phyloP scores from a whole-genome alignment of 2,329 filamentous ascomycete species.

The Colletotrichum neosansevieriae region DNA sequence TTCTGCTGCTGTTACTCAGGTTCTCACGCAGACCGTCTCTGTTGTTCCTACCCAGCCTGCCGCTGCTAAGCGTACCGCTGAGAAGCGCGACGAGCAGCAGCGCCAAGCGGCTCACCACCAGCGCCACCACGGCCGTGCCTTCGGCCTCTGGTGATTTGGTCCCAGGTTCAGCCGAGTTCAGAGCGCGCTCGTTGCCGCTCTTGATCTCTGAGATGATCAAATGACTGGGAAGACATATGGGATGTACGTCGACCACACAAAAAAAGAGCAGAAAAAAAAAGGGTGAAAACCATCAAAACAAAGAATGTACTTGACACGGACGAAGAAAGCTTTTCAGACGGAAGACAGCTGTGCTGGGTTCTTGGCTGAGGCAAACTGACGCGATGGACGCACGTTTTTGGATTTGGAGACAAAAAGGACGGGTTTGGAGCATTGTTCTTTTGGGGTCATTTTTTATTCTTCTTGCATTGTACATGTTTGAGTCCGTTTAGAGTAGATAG shows the following conservation, averaged over 20 bases:
- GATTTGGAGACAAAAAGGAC: background rate
- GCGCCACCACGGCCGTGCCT: conserved; percentile 25
- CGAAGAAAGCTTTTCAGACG: background rate
- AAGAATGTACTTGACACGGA: conserved; percentile 20
- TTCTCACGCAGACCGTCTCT: conserved; percentile 40
- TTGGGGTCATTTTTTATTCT: background rate
- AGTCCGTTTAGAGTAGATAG: conserved; percentile 25
- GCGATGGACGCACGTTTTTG: background rate
- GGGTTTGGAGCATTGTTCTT: conserved; percentile 7
- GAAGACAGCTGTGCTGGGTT: conserved; percentile 30
- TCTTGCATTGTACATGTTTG: conserved; percentile 27
- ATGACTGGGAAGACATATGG: conserved; percentile 3
- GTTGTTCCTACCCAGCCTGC: conserved; percentile 21
- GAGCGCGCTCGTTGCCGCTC: too few relatives aligned
- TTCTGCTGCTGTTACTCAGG: conserved; percentile 23
- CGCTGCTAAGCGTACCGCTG: conserved; percentile 20
- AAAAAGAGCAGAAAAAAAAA: background rate
- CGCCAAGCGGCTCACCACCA: background rate
- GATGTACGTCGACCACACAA: conserved; percentile 16
- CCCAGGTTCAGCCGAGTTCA: too few relatives aligned
- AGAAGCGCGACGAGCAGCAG: conserved; percentile 5
- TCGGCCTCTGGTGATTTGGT: conserved; percentile 21
- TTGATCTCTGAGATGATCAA: background rate
- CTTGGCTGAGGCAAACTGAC: conserved; percentile 8
- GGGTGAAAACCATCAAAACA: background rate